Base-by-base conservation (phyloP, 208 protist genomes). In the Leishmania guyanensis region DNA sequence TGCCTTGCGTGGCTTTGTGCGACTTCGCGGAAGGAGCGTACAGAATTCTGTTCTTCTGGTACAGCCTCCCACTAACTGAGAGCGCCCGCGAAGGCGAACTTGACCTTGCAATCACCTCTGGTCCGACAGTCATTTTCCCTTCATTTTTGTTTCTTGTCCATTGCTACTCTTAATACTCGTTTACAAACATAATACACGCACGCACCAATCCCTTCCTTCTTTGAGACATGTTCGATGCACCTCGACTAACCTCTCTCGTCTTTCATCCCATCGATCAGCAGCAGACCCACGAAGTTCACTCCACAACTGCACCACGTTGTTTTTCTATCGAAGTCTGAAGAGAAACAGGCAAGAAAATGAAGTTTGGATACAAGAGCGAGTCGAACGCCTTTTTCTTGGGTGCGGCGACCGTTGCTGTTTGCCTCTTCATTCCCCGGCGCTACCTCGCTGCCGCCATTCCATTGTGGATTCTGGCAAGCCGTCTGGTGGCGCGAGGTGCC, bases 311-410 rank as follows among this genome's bases (percentile, higher is more conserved):
- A 29, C 43, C 26, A 10, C 10, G 46, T 9, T 75, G 22, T 58
- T 62, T 75, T 62, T 39, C 36, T 48, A 22, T 56, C 12, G 10
- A 46, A 50, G 29, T 43, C 29, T 26, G 46, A 60, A 39, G 29
- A 75, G 17, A 26, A 20, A 36, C 3, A 26, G 46, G 29, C 26
- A 36, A 51, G 9, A 58, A 71, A 50, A 91, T 91, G 89, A 80
- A 36, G 26, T 70, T 91, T 69, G 88, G 91, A 12, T 95, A 94
- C 84, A 94, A 92, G 83, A 97, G 93, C 78, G 93, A 97, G 68
- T 48, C 81, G 0, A 88, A 86, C 29, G 84, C 91, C 1, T 17
- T 86, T 2, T 80, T 56, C 16, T 3, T 75, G 20, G 36, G 80
- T 6, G 6, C 50, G 2, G n/a, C 16, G 1, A 33, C 80, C 1